Evolutionary conservation across 2,329 filamentous ascomycete genomes (phyloP).

Genomic region (Cladophialophora bantiana): DNA sequence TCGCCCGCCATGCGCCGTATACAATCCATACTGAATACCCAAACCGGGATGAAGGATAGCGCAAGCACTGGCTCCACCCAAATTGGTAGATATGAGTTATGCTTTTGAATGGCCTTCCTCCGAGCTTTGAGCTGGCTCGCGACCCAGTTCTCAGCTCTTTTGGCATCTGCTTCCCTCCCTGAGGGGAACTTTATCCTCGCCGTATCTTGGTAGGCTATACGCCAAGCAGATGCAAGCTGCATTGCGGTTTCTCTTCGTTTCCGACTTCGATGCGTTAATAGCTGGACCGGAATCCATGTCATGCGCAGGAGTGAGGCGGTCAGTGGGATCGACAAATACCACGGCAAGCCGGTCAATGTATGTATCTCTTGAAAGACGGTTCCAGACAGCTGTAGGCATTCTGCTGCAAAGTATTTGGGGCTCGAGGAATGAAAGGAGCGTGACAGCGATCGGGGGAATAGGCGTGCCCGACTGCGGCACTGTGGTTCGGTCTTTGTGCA

Average conservation of each 20-base stretch:
- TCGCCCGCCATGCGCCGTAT: conserved; percentile 34
- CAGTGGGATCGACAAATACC: conserved; percentile 62
- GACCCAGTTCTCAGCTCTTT: conserved; percentile 30
- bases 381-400: conserved; percentile 24
- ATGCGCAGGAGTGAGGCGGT: conserved; percentile 60
- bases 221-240: conserved; percentile 53
- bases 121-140: conserved; percentile 26
- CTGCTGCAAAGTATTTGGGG: conserved; percentile 42
- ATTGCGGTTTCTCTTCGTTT: conserved; percentile 51
- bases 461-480: background rate
- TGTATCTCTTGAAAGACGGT: conserved; percentile 54
- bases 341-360: conserved; percentile 56
- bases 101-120: conserved; percentile 36
- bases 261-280: conserved; percentile 48
- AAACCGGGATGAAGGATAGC: conserved; percentile 34
- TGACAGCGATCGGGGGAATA: background rate
- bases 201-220: conserved; percentile 37
- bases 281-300: conserved; percentile 58
- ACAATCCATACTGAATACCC: conserved; percentile 32
- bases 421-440: conserved; percentile 58
- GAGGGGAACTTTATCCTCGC: conserved; percentile 26
- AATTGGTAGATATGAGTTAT: conserved; percentile 26
- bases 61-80: conserved; percentile 18
- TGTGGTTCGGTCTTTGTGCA: background rate
- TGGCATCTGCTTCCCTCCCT: conserved; percentile 18